phyloP scores from a whole-genome alignment of 768 basidiomycete genomes.

The Lepiota venenata region DNA sequence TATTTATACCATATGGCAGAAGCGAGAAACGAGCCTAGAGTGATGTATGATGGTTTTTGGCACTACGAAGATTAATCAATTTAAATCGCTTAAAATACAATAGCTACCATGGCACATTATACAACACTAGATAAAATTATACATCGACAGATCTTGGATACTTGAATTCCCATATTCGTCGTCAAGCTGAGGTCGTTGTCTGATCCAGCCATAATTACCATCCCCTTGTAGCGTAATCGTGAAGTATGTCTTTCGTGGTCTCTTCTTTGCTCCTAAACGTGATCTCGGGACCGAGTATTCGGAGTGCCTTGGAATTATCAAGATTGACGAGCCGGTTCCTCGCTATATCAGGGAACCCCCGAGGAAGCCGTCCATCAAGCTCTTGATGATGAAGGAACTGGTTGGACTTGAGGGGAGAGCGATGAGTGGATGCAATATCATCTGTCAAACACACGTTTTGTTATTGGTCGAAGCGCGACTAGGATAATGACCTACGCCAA shows the following conservation, averaged over 20 bases:
- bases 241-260: constrained; percentile 6
- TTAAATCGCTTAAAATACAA: too few relatives aligned
- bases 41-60: too few relatives aligned
- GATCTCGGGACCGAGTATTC: not conserved
- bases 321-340: not conserved
- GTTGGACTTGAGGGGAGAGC: not conserved
- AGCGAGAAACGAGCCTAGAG: too few relatives aligned
- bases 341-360: not conserved
- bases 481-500: not conserved
- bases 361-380: not conserved
- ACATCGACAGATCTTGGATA: too few relatives aligned
- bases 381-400: not conserved
- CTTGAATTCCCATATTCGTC: too few relatives aligned
- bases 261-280: not conserved
- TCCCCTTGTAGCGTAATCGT: constrained; percentile 4
- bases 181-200: not conserved
- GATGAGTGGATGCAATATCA: not conserved
- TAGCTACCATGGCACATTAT: too few relatives aligned
- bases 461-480: not conserved
- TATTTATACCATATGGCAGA: too few relatives aligned
- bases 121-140: too few relatives aligned
- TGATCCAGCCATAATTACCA: not conserved
- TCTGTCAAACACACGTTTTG: not conserved
- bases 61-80: too few relatives aligned
- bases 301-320: not conserved